phyloP scores from a whole-genome alignment of 805 yeast genomes.

The Pichia eremophila region DNA sequence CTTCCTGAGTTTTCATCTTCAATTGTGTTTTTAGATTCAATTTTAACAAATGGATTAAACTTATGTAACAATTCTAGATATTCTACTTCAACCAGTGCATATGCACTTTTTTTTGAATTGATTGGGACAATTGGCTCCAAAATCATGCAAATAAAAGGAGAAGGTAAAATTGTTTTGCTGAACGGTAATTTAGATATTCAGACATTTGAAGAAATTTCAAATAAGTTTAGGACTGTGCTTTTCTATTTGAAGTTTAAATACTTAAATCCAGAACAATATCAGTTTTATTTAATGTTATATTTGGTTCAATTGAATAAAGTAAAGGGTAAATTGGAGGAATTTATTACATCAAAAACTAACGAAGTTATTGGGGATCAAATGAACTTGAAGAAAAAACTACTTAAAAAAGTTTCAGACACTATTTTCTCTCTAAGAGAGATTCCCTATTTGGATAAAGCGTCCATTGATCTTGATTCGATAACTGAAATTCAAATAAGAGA shows the following conservation, averaged over 20 bases:
- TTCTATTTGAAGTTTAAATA: not conserved
- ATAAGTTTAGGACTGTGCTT: not conserved
- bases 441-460: not conserved
- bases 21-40: constrained; percentile 34
- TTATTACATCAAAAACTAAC: not conserved
- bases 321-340: not conserved
- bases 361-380: not conserved
- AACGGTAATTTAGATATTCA: constrained; percentile 2
- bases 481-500: not conserved
- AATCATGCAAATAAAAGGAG: constrained; percentile 29
- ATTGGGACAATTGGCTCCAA: constrained; percentile 52
- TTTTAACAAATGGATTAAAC: constrained; percentile 1
- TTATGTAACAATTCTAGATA: constrained; percentile 29
- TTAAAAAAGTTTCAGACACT: not conserved
- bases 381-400: not conserved
- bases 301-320: not conserved
- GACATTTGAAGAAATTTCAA: constrained; percentile 4
- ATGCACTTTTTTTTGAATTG: constrained; percentile 47
- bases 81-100: constrained; percentile 30
- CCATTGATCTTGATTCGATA: not conserved
- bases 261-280: not conserved
- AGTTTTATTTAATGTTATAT: not conserved
- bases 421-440: not conserved
- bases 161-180: not conserved
- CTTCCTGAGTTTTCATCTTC: constrained; percentile 58